These are phyloP conservation scores for Fragilariopsis cylindrus DNA, from an alignment of 108 stramenopile species.

Conservation along the genomic window DNA sequence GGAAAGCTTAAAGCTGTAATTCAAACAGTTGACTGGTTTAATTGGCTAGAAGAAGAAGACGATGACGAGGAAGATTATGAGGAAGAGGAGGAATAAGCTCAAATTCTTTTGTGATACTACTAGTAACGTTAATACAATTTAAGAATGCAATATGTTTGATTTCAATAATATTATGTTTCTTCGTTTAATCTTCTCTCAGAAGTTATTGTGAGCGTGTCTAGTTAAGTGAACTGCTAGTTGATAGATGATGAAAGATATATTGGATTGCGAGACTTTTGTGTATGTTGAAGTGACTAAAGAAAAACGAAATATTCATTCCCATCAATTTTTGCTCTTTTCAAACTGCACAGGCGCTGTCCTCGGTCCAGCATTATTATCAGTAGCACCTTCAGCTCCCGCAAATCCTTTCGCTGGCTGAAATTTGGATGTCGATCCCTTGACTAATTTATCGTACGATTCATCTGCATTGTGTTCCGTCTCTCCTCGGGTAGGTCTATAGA, in stretches of 20 bases:
- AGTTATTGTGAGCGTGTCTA: background rate
- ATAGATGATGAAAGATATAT: too few species aligned
- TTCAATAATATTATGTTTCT: too few species aligned
- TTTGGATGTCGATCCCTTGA: constrained; percentile 76
- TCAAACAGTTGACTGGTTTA: constrained; percentile 87
- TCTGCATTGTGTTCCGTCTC: constrained; percentile 78
- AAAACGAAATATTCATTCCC: too few species aligned
- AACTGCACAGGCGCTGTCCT: constrained; percentile 89
- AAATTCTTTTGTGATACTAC: background rate
- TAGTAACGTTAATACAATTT: background rate
- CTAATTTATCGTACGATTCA: constrained; percentile 75
- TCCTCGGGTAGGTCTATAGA: constrained; percentile 91
- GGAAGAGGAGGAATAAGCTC: constrained; percentile 55
- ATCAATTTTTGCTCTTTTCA: constrained; percentile 65
- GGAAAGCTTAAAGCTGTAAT: constrained; percentile 80
- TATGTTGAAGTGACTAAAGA: too few species aligned
- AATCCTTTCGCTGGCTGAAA: constrained; percentile 87
- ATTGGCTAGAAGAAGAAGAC: constrained; percentile 85
- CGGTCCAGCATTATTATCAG: constrained; percentile 49
- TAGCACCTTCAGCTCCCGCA: constrained; percentile 80
- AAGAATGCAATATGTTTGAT: background rate
- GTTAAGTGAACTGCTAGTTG: too few species aligned
- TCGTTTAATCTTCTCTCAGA: background rate
- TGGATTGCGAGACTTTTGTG: too few species aligned
- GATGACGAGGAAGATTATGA: constrained; percentile 80